These are phyloP conservation scores for Stachybotrys elegans DNA, from an alignment of 2,329 filamentous ascomycete genomes.

Conservation along the genomic window DNA sequence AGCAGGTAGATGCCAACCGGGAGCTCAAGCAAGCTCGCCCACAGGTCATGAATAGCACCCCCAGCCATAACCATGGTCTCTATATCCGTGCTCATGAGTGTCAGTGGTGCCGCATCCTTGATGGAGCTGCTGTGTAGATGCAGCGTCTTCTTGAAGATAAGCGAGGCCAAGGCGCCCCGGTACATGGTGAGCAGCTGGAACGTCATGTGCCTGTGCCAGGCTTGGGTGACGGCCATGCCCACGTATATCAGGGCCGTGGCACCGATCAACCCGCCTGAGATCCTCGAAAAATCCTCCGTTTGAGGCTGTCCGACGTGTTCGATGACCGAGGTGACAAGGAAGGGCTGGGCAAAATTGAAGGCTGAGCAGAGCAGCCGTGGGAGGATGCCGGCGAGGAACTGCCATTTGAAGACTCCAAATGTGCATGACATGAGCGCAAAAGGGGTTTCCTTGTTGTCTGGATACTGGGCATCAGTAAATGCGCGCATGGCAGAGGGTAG, in stretches of 20 bases:
- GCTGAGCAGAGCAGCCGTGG: conserved; percentile 32
- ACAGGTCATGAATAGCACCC: conserved; percentile 27
- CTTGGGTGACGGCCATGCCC: conserved; percentile 31
- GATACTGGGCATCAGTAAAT: not conserved
- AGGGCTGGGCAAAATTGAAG: conserved; percentile 39
- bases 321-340: conserved; percentile 34
- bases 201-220: conserved; percentile 27
- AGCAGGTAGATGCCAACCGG: conserved; percentile 30
- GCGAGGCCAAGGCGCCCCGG: conserved; percentile 30
- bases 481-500: not conserved
- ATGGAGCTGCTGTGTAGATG: conserved; percentile 21
- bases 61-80: conserved; percentile 25
- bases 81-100: conserved; percentile 42
- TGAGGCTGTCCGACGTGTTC: conserved; percentile 21
- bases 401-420: conserved; percentile 21
- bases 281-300: conserved; percentile 16
- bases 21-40: conserved; percentile 32
- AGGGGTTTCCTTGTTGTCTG: conserved; percentile 13
- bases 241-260: conserved; percentile 34
- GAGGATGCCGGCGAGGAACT: conserved; percentile 24
- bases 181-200: conserved; percentile 30
- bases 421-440: conserved; percentile 19
- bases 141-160: conserved; percentile 45
- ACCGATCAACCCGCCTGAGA: conserved; percentile 33
- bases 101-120: conserved; percentile 33